Evolutionary conservation across 352 stramenopile genomes (phyloP), one percentile per base, ranked within the genome.

Genomic region (Phytophthora megakarya): DNA sequence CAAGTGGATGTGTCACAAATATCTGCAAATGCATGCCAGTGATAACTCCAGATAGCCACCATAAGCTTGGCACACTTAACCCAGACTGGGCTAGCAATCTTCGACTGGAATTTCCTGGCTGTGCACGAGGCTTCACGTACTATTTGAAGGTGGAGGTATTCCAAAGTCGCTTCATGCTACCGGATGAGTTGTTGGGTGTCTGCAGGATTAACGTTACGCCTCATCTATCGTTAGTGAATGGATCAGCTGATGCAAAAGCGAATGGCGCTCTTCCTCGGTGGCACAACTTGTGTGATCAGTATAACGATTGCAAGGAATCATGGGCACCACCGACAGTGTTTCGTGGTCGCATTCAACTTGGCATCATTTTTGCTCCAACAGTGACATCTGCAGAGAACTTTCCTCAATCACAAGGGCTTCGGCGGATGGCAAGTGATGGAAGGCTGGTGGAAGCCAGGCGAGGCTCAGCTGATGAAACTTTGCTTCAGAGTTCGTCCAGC

Each of bases 221-320:
- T n/a, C 83, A 94, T 54, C 48, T 94, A 13, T 89, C 83, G 32
- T 67, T 94, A 32, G 81, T 89, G 39, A 87, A 87, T 48, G 86
- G 78, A 15, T 95, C 86, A 30, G 86, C 86, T 4, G 86, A 95
- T 30, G 86, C 86, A 6, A 92, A 92, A 35, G 86, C 86, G 3
- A 95, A 92, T 26, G 86, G 86, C 6, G 86, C 86, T 19, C 65
- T 95, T 16, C 80, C 81, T 48, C 76, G 86, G 19, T 95, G 86
- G 86, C 83, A 93, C 45, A 95, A 95, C 55, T 57, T 94, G n/a
- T 92, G 86, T 53, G 86, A 94, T 37, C 84, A 92, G 63, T 94
- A 94, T 64, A 90, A 94, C 48, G 86, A 94, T 57, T 94, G 86
- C 57, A 86, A 87, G 25, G 86, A 92, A 50, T 94, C 83, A 2